Conservation (phyloP, 176 grass and related monocot genomes). For the Musa troglodytarum region DNA sequence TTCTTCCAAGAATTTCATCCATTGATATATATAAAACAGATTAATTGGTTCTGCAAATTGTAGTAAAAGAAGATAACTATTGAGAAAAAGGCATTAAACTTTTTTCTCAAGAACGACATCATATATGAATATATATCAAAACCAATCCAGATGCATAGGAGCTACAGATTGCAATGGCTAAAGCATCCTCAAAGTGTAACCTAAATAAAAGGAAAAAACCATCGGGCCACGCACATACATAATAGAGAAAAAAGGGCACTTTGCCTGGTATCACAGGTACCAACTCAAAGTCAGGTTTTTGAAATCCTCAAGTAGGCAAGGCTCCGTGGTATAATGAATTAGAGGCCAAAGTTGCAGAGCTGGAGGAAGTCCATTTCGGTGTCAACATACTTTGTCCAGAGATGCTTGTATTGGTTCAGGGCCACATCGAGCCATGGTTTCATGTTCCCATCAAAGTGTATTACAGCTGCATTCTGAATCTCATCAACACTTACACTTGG, state of each 20-base stretch:
- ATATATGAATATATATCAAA: background rate
- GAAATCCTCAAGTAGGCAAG: background rate
- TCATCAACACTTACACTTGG: slow-evolving; percentile 73
- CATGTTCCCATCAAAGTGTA: slow-evolving; percentile 97
- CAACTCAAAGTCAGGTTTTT: background rate
- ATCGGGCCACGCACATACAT: too few species aligned
- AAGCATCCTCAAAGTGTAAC: background rate
- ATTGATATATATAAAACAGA: too few species aligned
- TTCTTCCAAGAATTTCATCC: too few species aligned
- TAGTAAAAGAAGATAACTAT: background rate
- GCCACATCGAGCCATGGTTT: slow-evolving; percentile 98
- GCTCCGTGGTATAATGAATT: background rate
- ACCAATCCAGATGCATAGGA: background rate
- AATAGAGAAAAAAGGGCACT: background rate
- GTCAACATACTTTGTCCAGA: slow-evolving; percentile 91
- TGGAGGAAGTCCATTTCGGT: slow-evolving; percentile 91
- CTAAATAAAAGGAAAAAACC: background rate
- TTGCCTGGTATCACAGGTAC: background rate
- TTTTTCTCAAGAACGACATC: background rate
- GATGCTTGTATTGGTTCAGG: slow-evolving; percentile 88
- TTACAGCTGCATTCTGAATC: slow-evolving; percentile 56
- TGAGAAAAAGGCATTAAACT: background rate
- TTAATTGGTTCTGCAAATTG: too few species aligned
- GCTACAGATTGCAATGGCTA: background rate
- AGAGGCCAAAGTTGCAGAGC: slow-evolving; percentile 90